Conservation (phyloP, 805 yeast species). For the Torulaspora delbrueckii region DNA sequence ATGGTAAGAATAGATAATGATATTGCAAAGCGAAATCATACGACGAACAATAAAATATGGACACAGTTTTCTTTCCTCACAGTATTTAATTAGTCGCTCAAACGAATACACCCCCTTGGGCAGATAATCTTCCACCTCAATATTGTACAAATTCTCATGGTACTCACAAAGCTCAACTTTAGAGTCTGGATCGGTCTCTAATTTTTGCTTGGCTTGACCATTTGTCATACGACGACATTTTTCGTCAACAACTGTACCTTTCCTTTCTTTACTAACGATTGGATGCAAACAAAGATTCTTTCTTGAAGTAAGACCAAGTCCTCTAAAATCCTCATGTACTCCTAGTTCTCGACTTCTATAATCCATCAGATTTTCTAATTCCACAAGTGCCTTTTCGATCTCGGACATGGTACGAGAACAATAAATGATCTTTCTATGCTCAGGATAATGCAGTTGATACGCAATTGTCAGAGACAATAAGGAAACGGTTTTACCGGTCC, state of each 20-base stretch:
- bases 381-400: slow-evolving; percentile 94
- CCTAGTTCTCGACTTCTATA: slow-evolving; percentile 81
- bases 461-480: slow-evolving; percentile 88
- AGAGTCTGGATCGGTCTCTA: slow-evolving; percentile 55
- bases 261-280: slow-evolving; percentile 75
- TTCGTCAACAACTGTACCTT: slow-evolving; percentile 92
- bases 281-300: slow-evolving; percentile 93
- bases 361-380: slow-evolving; percentile 81
- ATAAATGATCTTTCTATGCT: slow-evolving; percentile 83
- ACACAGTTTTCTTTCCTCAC: slow-evolving; percentile 76
- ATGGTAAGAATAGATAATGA: slow-evolving; percentile 93
- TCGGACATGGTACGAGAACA: slow-evolving; percentile 99
- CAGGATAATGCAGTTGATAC: slow-evolving; percentile 91
- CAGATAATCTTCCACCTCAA: slow-evolving; percentile 81
- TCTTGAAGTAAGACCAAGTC: slow-evolving; percentile 89
- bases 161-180: slow-evolving; percentile 67
- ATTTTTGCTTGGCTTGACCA: slow-evolving; percentile 71
- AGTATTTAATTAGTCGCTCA: slow-evolving; percentile 71
- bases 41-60: slow-evolving; percentile 98
- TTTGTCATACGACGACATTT: slow-evolving; percentile 92
- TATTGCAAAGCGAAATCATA: slow-evolving; percentile 91
- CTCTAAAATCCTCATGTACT: slow-evolving; percentile 83
- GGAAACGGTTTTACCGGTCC: slow-evolving; percentile 96
- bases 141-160: slow-evolving; percentile 83
- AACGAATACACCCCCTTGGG: slow-evolving; percentile 95